Evolutionary conservation across 768 basidiomycete species (phyloP), one percentile per base, ranked within the genome.

Genomic region (Mycena haematopus): DNA sequence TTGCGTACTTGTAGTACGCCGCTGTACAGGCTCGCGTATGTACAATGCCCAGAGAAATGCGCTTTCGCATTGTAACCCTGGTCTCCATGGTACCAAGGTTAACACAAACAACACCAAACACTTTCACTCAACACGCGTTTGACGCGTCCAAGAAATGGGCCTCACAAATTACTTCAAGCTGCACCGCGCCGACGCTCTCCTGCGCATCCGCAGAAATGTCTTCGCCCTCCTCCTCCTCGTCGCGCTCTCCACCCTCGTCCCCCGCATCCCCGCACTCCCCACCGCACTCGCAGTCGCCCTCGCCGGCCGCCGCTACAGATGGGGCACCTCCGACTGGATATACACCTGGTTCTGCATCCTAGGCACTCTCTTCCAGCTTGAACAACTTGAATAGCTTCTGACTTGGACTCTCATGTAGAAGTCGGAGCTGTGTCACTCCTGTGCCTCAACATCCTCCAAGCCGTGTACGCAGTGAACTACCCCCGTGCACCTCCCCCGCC

Each of bases 131-230:
- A 36, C 36, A 11, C 36, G 36, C 2, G 6, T 22, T 13, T 17
- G 5, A 60, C 52, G 45, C 27, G 46, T 38, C 24, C 4, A 14
- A n/a, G 13, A 2, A 27, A 62, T 62, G 54, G 22, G 8, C 8
- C 24, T 63, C 27, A 33, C 47, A 31, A 21, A 77, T 66, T 72
- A 77, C 51, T 71, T 82, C 70, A 82, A 79, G 65, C 78, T 83
- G 59, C 76, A 79, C 60, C 77, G 80, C 59, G 72, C 79, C 19
- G 80, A 82, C 61, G 82, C 82, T 1, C 65, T 81, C 1, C 75
- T 78, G 57, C 72, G 82, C 63, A 74, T 82, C 45, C 79, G 81
- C 46, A 64, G 71, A 44, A 83, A 82, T 67, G 68, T 68, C 13
- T 72, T 60, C 17, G 38, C 52, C 27, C 25, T 80, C 38, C 74